These are phyloP conservation scores for Peronosclerospora sorghi DNA, from an alignment of 352 stramenopile genomes.

Conservation along the genomic window DNA sequence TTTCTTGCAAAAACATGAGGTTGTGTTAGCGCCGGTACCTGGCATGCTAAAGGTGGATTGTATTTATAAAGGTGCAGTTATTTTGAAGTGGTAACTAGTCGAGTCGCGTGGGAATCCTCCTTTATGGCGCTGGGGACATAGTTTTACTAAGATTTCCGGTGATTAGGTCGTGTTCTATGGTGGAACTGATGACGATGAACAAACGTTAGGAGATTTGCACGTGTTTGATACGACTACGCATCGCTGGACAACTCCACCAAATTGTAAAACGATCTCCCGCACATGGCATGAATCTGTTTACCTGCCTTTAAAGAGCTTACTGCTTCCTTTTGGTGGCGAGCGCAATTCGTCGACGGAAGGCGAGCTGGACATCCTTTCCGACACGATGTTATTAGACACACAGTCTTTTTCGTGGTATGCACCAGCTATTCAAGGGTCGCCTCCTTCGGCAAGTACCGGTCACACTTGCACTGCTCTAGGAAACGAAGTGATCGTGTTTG, in stretches of 20 bases:
- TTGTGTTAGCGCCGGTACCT: background rate
- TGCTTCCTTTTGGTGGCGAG: slow-evolving; percentile 91
- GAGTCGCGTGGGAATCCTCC: slow-evolving; percentile 23
- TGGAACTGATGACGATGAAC: slow-evolving; percentile 80
- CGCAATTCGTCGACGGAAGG: slow-evolving; percentile 38
- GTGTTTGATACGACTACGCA: slow-evolving; percentile 73
- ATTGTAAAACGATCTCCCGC: slow-evolving; percentile 82
- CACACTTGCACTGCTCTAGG: slow-evolving; percentile 68
- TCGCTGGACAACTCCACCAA: slow-evolving; percentile 73
- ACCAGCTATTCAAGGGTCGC: slow-evolving; percentile 62
- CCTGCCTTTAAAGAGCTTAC: slow-evolving; percentile 74
- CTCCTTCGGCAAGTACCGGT: slow-evolving; percentile 50
- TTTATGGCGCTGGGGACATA: slow-evolving; percentile 82
- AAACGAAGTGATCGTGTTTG: slow-evolving; percentile 73
- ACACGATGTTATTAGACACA: slow-evolving; percentile 88
- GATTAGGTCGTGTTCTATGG: slow-evolving; percentile 86
- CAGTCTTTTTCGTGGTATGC: slow-evolving; percentile 91
- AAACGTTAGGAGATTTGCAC: slow-evolving; percentile 75
- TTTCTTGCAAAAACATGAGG: background rate
- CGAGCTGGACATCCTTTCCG: slow-evolving; percentile 61
- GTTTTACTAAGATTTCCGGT: slow-evolving; percentile 80
- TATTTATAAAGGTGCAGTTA: slow-evolving; percentile 6
- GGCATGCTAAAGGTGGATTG: slow-evolving; percentile 3
- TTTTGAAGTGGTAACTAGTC: slow-evolving; percentile 30
- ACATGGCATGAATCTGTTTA: slow-evolving; percentile 89